Percentiles rank a stretch among this genome's conserved stretches.
phyloP scores from a whole-genome alignment of 192 early-diverging fungal species.

The Entomortierella lignicola region DNA sequence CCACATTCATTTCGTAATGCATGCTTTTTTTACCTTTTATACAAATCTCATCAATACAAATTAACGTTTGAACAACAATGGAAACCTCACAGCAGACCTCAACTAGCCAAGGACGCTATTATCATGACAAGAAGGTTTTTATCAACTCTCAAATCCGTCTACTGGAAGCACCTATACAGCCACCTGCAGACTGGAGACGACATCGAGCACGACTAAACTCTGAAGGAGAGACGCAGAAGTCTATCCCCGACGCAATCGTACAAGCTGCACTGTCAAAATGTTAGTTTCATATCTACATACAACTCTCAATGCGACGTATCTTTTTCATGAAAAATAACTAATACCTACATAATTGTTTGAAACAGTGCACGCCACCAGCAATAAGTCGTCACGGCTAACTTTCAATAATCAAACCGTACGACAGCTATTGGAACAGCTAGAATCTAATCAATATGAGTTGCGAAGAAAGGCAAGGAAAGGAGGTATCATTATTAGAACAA shows the following conservation, averaged over 20 bases:
- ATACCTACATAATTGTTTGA: neutral
- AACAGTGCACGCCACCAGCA: slow-evolving; percentile 27
- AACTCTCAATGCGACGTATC: neutral
- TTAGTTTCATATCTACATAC: neutral
- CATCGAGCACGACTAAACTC: slow-evolving; percentile 16
- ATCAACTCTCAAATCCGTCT: slow-evolving; percentile 34
- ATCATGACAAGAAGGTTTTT: slow-evolving; percentile 52
- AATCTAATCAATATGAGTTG: slow-evolving; percentile 36
- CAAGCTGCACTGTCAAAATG: slow-evolving; percentile 24
- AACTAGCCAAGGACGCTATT: slow-evolving; percentile 37
- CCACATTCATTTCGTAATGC: no score
- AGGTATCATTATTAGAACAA: slow-evolving; percentile 47
- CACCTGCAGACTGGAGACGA: slow-evolving; percentile 17
- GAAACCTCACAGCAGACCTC: neutral
- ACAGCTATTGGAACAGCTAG: slow-evolving; percentile 41
- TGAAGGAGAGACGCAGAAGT: slow-evolving; percentile 2
- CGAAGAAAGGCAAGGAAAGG: slow-evolving; percentile 35
- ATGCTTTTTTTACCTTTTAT: no score
- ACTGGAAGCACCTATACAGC: slow-evolving; percentile 23
- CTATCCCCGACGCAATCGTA: slow-evolving; percentile 27
- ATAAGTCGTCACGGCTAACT: slow-evolving; percentile 24
- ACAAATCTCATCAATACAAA: neutral
- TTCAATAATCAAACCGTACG: slow-evolving; percentile 42
- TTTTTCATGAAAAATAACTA: no score
- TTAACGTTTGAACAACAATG: slow-evolving; percentile 1